These are phyloP conservation scores for Solanum rostratum DNA, from an alignment of 257 asterid species.

Conservation along the genomic window DNA sequence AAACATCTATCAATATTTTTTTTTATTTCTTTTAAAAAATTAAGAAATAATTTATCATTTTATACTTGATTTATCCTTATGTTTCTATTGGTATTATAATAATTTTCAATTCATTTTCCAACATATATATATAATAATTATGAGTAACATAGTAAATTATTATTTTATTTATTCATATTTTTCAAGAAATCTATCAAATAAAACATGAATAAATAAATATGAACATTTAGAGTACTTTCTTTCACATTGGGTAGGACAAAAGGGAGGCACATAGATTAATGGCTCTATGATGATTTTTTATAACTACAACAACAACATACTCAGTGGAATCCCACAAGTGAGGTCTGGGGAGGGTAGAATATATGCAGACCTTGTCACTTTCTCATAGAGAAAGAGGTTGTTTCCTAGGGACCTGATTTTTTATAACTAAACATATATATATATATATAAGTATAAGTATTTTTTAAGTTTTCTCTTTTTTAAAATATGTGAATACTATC, in stretches of 20 bases:
- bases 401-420: no score
- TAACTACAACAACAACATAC: no score
- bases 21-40: rapidly evolving
- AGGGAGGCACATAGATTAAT: neutral
- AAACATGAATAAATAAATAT: neutral
- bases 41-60: neutral
- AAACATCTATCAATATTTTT: neutral
- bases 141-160: neutral
- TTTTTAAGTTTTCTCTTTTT: no score
- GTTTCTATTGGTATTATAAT: neutral
- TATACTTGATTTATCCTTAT: neutral
- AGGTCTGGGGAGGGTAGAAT: no score
- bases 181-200: rapidly evolving
- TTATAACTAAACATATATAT: no score
- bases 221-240: rapidly evolving
- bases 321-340: no score
- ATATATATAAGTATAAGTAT: no score
- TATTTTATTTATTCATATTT: neutral
- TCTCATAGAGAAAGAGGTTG: no score
- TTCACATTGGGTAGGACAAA: neutral
- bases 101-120: neutral
- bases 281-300: neutral
- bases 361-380: no score
- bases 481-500: neutral
- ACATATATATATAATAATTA: neutral